phyloP scores from a whole-genome alignment of 495 filamentous ascomycete genomes.

The Aspergillus campestris region DNA sequence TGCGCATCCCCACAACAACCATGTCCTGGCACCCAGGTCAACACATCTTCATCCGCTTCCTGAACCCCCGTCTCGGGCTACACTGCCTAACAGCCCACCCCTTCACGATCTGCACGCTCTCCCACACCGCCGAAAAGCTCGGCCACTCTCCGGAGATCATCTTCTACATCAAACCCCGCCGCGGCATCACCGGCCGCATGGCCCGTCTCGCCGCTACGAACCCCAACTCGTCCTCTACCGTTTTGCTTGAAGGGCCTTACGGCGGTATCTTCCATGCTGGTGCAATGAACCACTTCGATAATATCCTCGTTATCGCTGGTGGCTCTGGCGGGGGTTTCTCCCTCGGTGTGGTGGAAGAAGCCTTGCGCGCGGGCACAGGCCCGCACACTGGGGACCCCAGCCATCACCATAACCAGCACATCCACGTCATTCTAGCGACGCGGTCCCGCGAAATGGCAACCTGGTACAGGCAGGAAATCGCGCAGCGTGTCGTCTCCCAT shows the following conservation, averaged over 20 bases:
- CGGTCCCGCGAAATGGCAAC: constrained; percentile 11
- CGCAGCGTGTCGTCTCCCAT: constrained; percentile 3
- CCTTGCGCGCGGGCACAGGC: constrained; percentile 9
- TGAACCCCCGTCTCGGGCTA: constrained; percentile 20
- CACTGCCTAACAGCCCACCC: constrained; percentile 40
- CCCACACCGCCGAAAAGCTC: constrained; percentile 11
- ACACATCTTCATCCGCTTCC: constrained; percentile 44
- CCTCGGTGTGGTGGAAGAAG: constrained; percentile 26
- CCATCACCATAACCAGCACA: constrained; percentile 10
- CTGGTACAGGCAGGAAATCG: constrained; percentile 23
- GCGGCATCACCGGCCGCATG: constrained; percentile 37
- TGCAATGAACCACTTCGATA: constrained; percentile 22
- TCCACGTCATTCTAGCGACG: constrained; percentile 30
- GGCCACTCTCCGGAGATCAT: constrained; percentile 24
- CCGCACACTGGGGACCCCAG: background rate
- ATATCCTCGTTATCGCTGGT: constrained; percentile 42
- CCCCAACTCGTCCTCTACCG: constrained; percentile 20
- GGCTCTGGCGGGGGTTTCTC: constrained; percentile 47
- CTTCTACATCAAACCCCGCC: constrained; percentile 34
- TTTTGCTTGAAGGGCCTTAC: constrained; percentile 44
- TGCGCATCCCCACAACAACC: constrained; percentile 38
- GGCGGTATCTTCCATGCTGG: constrained; percentile 29
- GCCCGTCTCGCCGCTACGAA: constrained; percentile 18
- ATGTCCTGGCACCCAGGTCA: constrained; percentile 40
- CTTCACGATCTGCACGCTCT: constrained; percentile 43